These are phyloP conservation scores for Hypocrella siamensis DNA, from an alignment of 2,329 filamentous ascomycete genomes.

Conservation along the genomic window DNA sequence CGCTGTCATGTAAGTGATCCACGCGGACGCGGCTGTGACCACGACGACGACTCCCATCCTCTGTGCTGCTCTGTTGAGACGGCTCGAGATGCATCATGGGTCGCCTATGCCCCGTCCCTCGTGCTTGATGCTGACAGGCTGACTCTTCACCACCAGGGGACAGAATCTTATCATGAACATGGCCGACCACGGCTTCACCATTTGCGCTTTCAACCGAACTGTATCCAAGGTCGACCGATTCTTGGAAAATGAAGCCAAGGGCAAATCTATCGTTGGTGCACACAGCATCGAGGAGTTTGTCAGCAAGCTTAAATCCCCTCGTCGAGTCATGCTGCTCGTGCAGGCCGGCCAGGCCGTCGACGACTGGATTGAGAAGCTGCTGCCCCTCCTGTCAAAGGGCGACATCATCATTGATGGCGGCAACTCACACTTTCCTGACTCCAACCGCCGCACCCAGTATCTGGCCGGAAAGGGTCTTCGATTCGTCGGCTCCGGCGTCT, in stretches of 20 bases:
- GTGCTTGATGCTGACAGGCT: neutral
- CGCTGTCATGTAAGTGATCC: constrained; percentile 62
- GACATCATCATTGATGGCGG: constrained; percentile 98
- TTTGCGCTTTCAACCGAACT: constrained; percentile 97
- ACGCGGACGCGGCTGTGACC: neutral
- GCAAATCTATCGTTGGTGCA: constrained; percentile 90
- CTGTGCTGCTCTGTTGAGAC: neutral
- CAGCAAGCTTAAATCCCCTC: constrained; percentile 90
- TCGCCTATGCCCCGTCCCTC: no score
- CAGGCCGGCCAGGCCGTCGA: constrained; percentile 97
- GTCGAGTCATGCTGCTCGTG: constrained; percentile 95
- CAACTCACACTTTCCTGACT: constrained; percentile 98
- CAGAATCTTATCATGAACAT: constrained; percentile 85
- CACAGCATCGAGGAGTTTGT: constrained; percentile 90
- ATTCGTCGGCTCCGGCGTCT: constrained; percentile 95
- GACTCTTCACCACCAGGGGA: constrained; percentile 27
- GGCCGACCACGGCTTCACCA: constrained; percentile 86
- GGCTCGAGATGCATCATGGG: no score
- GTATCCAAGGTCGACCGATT: constrained; percentile 96
- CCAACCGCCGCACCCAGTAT: constrained; percentile 92
- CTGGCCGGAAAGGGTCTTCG: constrained; percentile 74
- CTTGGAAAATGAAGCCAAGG: constrained; percentile 81
- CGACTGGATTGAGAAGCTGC: constrained; percentile 93
- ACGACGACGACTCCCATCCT: neutral
- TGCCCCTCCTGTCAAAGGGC: constrained; percentile 66